phyloP scores from a whole-genome alignment of 2,329 filamentous ascomycete species.

The Venturiaceae sp. region DNA sequence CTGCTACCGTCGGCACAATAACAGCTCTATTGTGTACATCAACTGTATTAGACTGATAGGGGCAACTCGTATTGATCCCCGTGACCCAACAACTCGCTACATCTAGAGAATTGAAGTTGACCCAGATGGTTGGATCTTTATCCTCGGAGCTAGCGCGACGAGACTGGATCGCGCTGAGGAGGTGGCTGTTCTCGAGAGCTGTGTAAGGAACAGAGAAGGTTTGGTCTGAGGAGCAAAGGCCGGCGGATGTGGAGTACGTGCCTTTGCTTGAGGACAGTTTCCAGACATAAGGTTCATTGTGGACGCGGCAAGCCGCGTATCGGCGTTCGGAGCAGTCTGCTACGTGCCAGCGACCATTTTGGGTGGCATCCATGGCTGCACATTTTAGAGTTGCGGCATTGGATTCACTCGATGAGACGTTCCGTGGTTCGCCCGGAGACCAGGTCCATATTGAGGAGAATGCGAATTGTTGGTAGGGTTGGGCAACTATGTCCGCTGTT shows the following conservation, averaged over 20 bases:
- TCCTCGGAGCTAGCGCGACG: conserved; percentile 19
- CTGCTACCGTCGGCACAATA: conserved; percentile 52
- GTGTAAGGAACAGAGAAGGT: conserved; percentile 50
- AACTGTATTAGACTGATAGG: conserved; percentile 39
- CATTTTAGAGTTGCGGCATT: conserved; percentile 38
- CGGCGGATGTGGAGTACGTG: conserved; percentile 33
- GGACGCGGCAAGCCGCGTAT: conserved; percentile 47
- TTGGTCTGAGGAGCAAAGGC: conserved; percentile 38
- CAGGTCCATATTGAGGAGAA: conserved; percentile 50
- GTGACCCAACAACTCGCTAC: conserved; percentile 50
- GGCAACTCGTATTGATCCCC: conserved; percentile 46
- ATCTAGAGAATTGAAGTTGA: conserved; percentile 53
- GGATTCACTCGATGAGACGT: conserved; percentile 25
- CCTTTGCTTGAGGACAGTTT: conserved; percentile 32
- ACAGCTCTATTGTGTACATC: conserved; percentile 35
- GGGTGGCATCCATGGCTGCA: conserved; percentile 39
- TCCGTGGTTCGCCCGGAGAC: conserved; percentile 45
- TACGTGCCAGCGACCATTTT: conserved; percentile 43
- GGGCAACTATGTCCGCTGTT: conserved; percentile 38
- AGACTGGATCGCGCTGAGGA: conserved; percentile 28
- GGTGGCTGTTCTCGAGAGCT: conserved; percentile 52
- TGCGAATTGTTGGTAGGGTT: conserved; percentile 41
- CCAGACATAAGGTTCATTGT: conserved; percentile 48
- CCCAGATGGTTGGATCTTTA: conserved; percentile 27
- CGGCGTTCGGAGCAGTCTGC: conserved; percentile 43